Base-by-base conservation (phyloP, 805 yeast species). In the Teunomyces aglyptinius region DNA sequence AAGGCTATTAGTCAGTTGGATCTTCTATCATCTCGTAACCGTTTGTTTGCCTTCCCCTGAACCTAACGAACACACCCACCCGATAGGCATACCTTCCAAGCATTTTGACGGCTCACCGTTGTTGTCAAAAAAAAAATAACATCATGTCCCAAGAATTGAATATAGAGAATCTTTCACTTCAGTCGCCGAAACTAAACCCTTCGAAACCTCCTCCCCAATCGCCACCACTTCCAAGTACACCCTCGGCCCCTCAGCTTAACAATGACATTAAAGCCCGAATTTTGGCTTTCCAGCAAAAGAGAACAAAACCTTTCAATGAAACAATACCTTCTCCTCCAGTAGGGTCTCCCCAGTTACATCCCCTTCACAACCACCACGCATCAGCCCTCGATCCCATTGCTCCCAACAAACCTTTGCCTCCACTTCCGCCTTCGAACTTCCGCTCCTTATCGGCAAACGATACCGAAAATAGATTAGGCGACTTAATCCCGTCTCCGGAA, bases 221-320 rank as follows among this genome's bases (percentile, higher is more conserved):
- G 4, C 48, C 48, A 1, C 46, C 49, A 3, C 15, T 42, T 4
- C 35, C 35, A 15, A 20, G 24, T 3, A 36, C 49, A 19, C 45
- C 43, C 8, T 26, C 43, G 26, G 46, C 53, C 8, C 41, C 51
- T 16, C 54, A 50, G 31, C 29, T 52, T 3, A 52, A 50, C 38
- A 84, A 94, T 8, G 92, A 87, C 51, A 78, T 89, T 34, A 97
- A 90, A 64, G 97, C 96, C 1, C 75, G 94, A 52, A 76, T 91
- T 31, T 69, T 86, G 63, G 96, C 96, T 0, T 87, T 91, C 57
- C 97, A 90, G 64, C 89, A 88, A 52, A 82, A 85, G 58, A 78
- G 97, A 54, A 50, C 64, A 12, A 63, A 56, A 45, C 59, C 54
- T 15, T 36, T 36, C 39, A 36, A 6, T 22, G 39, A 22, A 6